Evolutionary conservation across 495 filamentous ascomycete genomes (phyloP), one percentile per base, ranked within the genome.

Genomic region (Lichenothelia convexa): DNA sequence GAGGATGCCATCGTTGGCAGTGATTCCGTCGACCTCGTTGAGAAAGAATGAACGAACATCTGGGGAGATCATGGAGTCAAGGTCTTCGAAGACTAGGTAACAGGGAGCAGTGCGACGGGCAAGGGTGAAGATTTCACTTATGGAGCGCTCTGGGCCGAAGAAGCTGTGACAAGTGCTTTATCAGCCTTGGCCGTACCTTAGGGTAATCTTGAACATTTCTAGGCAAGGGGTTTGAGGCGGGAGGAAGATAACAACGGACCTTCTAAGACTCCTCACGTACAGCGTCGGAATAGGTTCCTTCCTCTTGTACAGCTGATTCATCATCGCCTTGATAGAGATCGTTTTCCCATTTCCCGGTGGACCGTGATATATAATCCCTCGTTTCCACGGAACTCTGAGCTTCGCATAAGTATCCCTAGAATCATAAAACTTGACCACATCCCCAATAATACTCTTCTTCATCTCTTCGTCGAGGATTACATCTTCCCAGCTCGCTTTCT

Each of bases 321-420:
- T 60, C 45, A 53, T 54, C 11, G 57, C 57, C 29, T 60, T 58
- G 42, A 59, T 56, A 18, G 43, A 50, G 40, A 59, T 29, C 18
- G 46, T 50, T 40, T 50, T 55, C 18, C 53, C 55, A 31, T 59
- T 59, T 5, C 70, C 70, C 0, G 68, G 70, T 7, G 67, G 68
- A 0, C 69, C 70, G 41, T 71, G 60, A 52, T 68, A 71, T 34
- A 73, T 71, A 26, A 73, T 49, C 1, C 65, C 65, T 30, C 67
- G 35, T 52, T 75, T 77, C 70, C 72, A 75, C 4, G 75, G 71
- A 7, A 78, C 71, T 34, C 64, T 62, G 13, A 78, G 57, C n/a
- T 58, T 43, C 4, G 50, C 44, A 48, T 78, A 80, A 7, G 62
- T 62, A 13, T 60, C 56, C 13, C 58, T 54, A 0, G 55, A 55